Percentiles rank a stretch among this genome's conserved stretches.
These are phyloP conservation scores for Pseudognaphalium luteoalbum DNA, from an alignment of 129 eudicot species.

Conservation along the genomic window DNA sequence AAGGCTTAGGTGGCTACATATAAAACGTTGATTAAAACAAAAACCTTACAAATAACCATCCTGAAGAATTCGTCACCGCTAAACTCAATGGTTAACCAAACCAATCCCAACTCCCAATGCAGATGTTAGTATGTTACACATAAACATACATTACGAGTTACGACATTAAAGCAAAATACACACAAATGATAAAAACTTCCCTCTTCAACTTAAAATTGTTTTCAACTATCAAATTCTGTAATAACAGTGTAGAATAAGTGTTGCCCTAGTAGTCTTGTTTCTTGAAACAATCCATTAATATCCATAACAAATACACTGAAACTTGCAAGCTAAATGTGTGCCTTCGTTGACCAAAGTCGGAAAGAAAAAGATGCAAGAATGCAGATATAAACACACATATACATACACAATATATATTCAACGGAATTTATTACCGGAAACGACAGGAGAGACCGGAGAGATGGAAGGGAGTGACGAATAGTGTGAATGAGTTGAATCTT, in stretches of 20 bases:
- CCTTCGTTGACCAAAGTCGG: too few relatives aligned
- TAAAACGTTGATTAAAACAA: not conserved
- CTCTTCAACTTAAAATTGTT: not conserved
- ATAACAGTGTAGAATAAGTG: not conserved
- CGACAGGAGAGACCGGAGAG: conserved; percentile 63
- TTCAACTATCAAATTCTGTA: conserved; percentile 10
- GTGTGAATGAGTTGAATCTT: conserved; percentile 53
- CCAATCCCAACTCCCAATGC: not conserved
- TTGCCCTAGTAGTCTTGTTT: not conserved
- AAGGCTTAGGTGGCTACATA: conserved; percentile 77
- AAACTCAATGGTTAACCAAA: conserved; percentile 9
- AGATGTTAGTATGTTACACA: not conserved
- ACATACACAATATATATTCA: not conserved
- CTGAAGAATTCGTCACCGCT: not conserved
- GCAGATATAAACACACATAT: not conserved
- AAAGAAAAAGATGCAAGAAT: not conserved
- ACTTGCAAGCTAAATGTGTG: not conserved
- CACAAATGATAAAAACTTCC: not conserved
- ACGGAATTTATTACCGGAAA: conserved; percentile 45
- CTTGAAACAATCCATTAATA: too few relatives aligned
- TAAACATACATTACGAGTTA: conserved; percentile 12
- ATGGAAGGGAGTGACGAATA: conserved; percentile 64
- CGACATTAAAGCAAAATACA: not conserved
- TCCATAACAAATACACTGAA: not conserved
- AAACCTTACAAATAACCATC: conserved; percentile 5